These are phyloP conservation scores for Vitis hybrid DNA, from an alignment of 177 flowering plant genomes.

Conservation along the genomic window DNA sequence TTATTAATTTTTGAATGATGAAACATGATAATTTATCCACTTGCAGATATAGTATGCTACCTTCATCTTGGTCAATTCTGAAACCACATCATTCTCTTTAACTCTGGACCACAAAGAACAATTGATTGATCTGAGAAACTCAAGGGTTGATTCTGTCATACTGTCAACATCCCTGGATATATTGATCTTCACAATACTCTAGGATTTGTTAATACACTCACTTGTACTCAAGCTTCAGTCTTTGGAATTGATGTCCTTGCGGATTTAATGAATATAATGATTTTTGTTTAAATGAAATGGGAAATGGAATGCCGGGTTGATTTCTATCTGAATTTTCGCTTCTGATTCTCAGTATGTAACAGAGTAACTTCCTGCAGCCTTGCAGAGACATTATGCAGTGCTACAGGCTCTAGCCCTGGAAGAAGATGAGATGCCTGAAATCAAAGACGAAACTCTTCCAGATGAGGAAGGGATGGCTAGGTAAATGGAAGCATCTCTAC, in stretches of 20 bases:
- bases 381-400: constrained; percentile 97
- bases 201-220: no score
- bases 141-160: no score
- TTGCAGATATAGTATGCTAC: no score
- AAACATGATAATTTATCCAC: no score
- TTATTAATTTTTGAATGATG: no score
- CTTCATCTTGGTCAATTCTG: no score
- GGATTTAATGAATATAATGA: neutral
- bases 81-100: no score
- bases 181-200: no score
- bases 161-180: no score
- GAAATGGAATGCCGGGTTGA: neutral
- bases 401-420: constrained; percentile 89
- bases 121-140: no score
- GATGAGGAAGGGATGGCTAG: constrained; percentile 95
- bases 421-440: constrained; percentile 90
- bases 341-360: neutral
- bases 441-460: constrained; percentile 86
- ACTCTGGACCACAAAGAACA: no score
- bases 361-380: constrained; percentile 47
- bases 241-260: neutral
- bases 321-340: neutral
- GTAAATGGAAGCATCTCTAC: constrained; percentile 29
- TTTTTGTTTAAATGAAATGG: neutral
- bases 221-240: no score